Percentiles rank a stretch among this genome's conserved stretches.
Conservation (phyloP, 345 rosid species). For the Hirschfeldia incana region DNA sequence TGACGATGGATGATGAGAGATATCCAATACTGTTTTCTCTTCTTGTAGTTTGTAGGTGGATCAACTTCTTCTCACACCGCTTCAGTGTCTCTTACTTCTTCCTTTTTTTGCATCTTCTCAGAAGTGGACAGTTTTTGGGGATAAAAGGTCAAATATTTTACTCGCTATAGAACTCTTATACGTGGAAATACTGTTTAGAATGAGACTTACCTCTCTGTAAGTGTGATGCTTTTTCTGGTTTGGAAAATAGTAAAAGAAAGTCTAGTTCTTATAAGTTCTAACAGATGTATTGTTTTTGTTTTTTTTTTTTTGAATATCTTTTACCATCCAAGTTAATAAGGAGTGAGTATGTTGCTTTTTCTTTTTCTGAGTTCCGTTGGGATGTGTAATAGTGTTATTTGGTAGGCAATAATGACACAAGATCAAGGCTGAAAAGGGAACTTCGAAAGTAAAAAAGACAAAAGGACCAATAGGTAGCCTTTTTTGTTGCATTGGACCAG, state of each 20-base stretch:
- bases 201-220: background rate
- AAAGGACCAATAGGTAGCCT: background rate
- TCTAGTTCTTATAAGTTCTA: background rate
- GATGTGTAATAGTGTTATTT: background rate
- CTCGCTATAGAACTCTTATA: background rate
- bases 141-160: background rate
- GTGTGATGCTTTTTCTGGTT: background rate
- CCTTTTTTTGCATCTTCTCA: background rate
- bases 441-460: background rate
- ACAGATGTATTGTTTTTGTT: background rate
- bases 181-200: background rate
- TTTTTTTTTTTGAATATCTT: background rate
- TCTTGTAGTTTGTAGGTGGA: constrained; percentile 23
- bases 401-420: background rate
- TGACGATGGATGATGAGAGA: constrained; percentile 39
- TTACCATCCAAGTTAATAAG: background rate
- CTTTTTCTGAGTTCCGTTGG: background rate
- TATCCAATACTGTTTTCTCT: constrained; percentile 18
- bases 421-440: background rate
- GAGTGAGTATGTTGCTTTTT: background rate
- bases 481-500: too few species aligned
- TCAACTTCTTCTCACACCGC: background rate
- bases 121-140: background rate
- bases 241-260: background rate
- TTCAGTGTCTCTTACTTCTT: background rate